These are phyloP conservation scores for Colletotrichum sp. DNA, from an alignment of 2,329 filamentous ascomycete species.

Conservation along the genomic window DNA sequence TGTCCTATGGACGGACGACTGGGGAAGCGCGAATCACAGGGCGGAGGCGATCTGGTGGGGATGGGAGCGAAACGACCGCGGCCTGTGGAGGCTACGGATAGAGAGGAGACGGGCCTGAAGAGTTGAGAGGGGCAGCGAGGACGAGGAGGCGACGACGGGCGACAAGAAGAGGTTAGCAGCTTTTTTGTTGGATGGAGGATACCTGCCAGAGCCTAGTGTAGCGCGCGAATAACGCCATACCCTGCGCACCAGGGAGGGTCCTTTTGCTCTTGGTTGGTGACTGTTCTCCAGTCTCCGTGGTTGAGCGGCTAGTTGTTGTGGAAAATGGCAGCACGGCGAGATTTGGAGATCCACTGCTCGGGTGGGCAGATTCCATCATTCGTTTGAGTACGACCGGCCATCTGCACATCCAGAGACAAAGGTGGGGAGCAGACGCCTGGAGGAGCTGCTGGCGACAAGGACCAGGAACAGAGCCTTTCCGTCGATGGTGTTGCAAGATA, in stretches of 20 bases:
- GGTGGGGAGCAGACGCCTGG: constrained; percentile 14
- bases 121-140: constrained; percentile 3
- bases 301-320: constrained; percentile 21
- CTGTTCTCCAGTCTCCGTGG: constrained; percentile 16
- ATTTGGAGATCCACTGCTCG: constrained; percentile 19
- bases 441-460: constrained; percentile 18
- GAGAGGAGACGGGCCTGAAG: background rate
- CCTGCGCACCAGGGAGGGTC: constrained; percentile 15
- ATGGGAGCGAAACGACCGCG: constrained; percentile 15
- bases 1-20: constrained; percentile 10
- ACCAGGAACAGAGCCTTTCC: constrained; percentile 15
- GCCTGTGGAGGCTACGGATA: constrained; percentile 13
- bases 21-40: constrained; percentile 21
- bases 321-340: constrained; percentile 22
- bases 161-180: constrained; percentile 10
- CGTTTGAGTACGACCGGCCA: constrained; percentile 19
- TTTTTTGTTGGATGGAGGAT: background rate
- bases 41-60: constrained; percentile 20
- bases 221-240: constrained; percentile 23
- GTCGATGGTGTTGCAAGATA: background rate
- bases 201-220: constrained; percentile 12
- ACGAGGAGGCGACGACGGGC: constrained; percentile 2
- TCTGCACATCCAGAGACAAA: constrained; percentile 20
- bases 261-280: constrained; percentile 17
- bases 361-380: constrained; percentile 22